A percentile compares a stretch with the other conserved stretches of the same genome.
Evolutionary conservation across 164 flowering plant species (phyloP).

Genomic region (Macadamia tetraphylla): DNA sequence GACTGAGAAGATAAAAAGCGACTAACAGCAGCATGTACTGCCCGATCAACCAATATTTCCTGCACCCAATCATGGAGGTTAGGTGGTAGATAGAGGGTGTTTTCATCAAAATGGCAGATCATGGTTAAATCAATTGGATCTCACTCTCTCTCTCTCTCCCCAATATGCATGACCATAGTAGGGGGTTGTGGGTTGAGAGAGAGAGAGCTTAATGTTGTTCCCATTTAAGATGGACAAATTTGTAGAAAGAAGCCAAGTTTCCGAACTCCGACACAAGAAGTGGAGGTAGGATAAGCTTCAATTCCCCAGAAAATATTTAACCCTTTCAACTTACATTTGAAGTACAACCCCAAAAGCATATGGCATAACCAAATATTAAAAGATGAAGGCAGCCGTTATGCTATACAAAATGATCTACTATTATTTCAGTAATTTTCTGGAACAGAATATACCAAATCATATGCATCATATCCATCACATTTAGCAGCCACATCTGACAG

Average conservation of each 20-base stretch:
- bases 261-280: too few species aligned
- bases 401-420: neutral
- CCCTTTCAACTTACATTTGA: neutral
- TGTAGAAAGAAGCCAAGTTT: too few species aligned
- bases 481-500: conserved; percentile 67
- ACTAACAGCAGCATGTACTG: conserved; percentile 77
- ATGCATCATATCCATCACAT: conserved; percentile 97
- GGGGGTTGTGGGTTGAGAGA: too few species aligned
- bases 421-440: neutral
- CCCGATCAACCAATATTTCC: conserved; percentile 92
- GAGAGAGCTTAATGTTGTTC: too few species aligned
- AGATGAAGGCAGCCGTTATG: neutral
- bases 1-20: conserved; percentile 46
- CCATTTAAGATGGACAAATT: too few species aligned
- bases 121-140: too few species aligned
- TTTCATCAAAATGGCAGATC: too few species aligned
- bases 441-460: conserved; percentile 69
- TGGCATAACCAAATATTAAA: neutral
- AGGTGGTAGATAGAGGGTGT: too few species aligned
- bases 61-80: conserved; percentile 19
- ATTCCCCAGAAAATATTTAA: neutral
- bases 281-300: too few species aligned
- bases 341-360: neutral
- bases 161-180: too few species aligned
- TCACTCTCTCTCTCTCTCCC: too few species aligned